Evolutionary conservation across 192 early-diverging fungal species (phyloP), one percentile per base, ranked within the genome.

Genomic region (Coemansia nantahalensis): DNA sequence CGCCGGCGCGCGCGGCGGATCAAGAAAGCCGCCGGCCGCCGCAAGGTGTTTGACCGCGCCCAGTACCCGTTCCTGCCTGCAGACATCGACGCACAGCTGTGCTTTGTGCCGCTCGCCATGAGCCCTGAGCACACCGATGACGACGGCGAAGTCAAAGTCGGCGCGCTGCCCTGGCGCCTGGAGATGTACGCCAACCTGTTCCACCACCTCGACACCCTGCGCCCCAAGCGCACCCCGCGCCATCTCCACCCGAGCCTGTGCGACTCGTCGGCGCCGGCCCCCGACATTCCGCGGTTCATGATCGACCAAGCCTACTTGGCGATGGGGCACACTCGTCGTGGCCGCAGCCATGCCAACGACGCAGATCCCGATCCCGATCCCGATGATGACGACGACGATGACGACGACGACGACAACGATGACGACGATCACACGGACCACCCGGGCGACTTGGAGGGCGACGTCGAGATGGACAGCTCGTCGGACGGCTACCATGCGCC

Each of bases 91-190:
- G 8, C 51, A 9, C 47, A 54, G 16, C 38, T 23, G 56, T 66
- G 59, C 39, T 67, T 75, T 56, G 44, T 75, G 12, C 71, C 71
- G 8, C 40, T 48, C 16, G 65, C 65, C 21, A 75, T 67, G 60
- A 75, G 71, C 19, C 71, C 71, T 2, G 71, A 75, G 56, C 71
- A 75, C 48, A 75, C 71, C 0, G 71, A 75, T 48, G 65, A 75
- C 12, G 71, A 75, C 23, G 56, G 59, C 52, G 71, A 75, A 23
- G 71, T 75, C 31, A 67, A 60, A 21, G 71, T 75, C n/a, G 71
- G 71, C 14, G 28, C 37, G 21, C 48, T 75, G 45, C 65, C 64
- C 17, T 75, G 71, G 71, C 71, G 71, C 2, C 26, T 50, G 32
- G 32, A 39, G 6, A 59, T 48, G n/a, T 75, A 59, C 17, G 53